phyloP scores from a whole-genome alignment of 2,329 filamentous ascomycete genomes.

The Colletotrichum sp. region DNA sequence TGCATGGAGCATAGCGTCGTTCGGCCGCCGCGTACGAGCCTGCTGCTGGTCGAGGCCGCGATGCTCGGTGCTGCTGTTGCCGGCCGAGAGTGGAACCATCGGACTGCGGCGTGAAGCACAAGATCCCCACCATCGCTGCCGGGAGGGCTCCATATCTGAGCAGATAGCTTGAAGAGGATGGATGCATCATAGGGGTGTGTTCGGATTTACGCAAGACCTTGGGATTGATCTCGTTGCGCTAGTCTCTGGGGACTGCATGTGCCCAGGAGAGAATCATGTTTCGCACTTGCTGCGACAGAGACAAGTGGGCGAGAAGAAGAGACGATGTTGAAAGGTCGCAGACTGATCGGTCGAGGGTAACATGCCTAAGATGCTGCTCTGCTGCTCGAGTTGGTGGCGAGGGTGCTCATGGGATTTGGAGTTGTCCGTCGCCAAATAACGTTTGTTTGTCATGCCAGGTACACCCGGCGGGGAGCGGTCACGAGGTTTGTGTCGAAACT shows the following conservation, averaged over 20 bases:
- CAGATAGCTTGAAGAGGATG: not conserved
- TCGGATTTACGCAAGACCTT: not conserved
- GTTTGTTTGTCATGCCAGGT: slow-evolving; percentile 13
- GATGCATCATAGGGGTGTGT: not conserved
- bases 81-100: slow-evolving; percentile 1
- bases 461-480: slow-evolving; percentile 8
- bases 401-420: not conserved
- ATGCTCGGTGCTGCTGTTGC: not conserved
- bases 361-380: not conserved
- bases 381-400: not conserved
- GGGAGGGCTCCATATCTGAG: not conserved
- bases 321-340: slow-evolving; percentile 1
- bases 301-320: not conserved
- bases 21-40: not conserved
- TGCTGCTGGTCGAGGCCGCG: not conserved
- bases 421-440: slow-evolving; percentile 7
- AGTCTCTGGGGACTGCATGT: not conserved
- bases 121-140: slow-evolving; percentile 2
- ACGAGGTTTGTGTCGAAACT: slow-evolving; percentile 14
- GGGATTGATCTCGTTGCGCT: not conserved
- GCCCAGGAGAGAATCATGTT: not conserved
- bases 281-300: not conserved
- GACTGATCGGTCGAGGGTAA: not conserved
- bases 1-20: not conserved
- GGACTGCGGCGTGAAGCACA: not conserved